Evolutionary conservation across 768 basidiomycete genomes (phyloP).

Genomic region (Paxillus rubicundulus): DNA sequence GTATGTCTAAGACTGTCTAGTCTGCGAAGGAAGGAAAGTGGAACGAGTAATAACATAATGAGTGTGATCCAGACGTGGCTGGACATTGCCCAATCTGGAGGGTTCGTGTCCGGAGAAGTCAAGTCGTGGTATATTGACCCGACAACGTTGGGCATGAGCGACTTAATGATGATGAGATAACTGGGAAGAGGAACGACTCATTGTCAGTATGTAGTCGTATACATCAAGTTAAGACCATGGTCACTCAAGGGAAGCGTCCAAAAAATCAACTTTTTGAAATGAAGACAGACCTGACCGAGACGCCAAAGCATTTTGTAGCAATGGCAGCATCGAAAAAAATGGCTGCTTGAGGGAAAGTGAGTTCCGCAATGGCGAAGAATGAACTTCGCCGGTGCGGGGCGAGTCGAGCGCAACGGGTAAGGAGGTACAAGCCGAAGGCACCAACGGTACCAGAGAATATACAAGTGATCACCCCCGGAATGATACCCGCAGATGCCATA

Average conservation of each 20-base stretch:
- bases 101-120: constrained; percentile 56
- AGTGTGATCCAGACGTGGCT: constrained; percentile 83
- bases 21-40: constrained; percentile 78
- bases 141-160: constrained; percentile 89
- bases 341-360: constrained; percentile 87
- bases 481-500: constrained; percentile 84
- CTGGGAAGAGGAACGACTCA: constrained; percentile 38
- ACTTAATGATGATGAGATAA: constrained; percentile 90
- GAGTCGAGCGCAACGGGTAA: constrained; percentile 77
- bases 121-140: constrained; percentile 78
- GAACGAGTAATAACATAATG: constrained; percentile 73
- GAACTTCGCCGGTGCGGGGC: constrained; percentile 74
- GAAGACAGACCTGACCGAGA: constrained; percentile 74
- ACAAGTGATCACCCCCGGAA: constrained; percentile 90
- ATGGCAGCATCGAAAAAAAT: constrained; percentile 93
- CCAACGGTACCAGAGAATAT: constrained; percentile 73
- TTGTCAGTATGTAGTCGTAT: not conserved
- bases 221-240: not conserved
- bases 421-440: constrained; percentile 84
- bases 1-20: constrained; percentile 87
- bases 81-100: constrained; percentile 73
- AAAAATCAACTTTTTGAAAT: not conserved
- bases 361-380: constrained; percentile 77
- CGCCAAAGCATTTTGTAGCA: constrained; percentile 95
- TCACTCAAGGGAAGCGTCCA: not conserved